These are phyloP conservation scores for Lactarius vividus DNA, from an alignment of 768 basidiomycete genomes.

Conservation along the genomic window DNA sequence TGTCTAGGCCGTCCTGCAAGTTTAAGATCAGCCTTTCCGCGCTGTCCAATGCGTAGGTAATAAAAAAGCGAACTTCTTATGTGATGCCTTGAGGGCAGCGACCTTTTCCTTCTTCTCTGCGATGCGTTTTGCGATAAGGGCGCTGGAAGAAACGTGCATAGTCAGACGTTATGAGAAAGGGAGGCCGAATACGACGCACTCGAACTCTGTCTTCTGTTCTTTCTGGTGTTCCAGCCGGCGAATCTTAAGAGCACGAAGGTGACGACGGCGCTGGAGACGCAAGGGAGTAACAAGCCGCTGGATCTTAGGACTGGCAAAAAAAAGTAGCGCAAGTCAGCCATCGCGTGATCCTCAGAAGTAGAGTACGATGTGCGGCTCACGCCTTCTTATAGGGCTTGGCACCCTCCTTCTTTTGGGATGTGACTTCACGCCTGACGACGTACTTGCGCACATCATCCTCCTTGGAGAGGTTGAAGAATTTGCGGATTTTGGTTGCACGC, in stretches of 20 bases:
- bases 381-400: constrained; percentile 98
- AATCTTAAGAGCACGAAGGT: constrained; percentile 84
- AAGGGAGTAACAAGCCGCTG: constrained; percentile 94
- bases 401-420: constrained; percentile 79
- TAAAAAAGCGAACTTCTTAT: constrained; percentile 53
- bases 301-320: constrained; percentile 78
- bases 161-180: constrained; percentile 6
- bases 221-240: constrained; percentile 88
- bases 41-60: neutral
- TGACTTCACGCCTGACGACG: constrained; percentile 90
- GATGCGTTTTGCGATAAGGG: constrained; percentile 81
- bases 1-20: constrained; percentile 23
- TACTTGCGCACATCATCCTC: constrained; percentile 99
- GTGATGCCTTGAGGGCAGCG: constrained; percentile 83
- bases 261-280: constrained; percentile 95
- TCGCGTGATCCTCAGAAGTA: constrained; percentile 2
- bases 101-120: constrained; percentile 92
- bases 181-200: constrained; percentile 46
- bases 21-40: neutral
- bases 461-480: constrained; percentile 97
- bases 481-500: constrained; percentile 94
- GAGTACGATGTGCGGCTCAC: constrained; percentile 45
- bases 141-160: constrained; percentile 36
- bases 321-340: neutral
- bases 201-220: constrained; percentile 94